Conservation (phyloP, 2,329 filamentous ascomycete genomes). For the Fusarium verticillioides region DNA sequence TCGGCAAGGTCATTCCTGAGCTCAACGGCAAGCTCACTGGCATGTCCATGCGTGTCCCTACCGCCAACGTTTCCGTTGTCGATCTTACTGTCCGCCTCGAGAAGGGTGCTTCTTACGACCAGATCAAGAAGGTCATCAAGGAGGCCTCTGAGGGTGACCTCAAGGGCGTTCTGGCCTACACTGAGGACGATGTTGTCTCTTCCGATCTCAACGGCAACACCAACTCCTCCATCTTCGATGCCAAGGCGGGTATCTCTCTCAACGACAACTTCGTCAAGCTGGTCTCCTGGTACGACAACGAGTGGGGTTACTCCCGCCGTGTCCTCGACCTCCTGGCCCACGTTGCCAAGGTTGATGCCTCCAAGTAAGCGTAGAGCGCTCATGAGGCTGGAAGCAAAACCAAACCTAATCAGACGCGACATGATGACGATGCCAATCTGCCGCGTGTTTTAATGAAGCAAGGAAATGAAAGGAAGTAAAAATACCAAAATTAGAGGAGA, state of each 20-base stretch:
- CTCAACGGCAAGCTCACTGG: slow-evolving; percentile 99
- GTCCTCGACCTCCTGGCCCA: slow-evolving; percentile 84
- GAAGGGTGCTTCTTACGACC: slow-evolving; percentile 87
- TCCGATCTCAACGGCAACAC: slow-evolving; percentile 92
- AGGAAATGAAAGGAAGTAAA: slow-evolving; percentile 39
- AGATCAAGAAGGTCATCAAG: slow-evolving; percentile 95
- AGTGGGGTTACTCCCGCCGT: slow-evolving; percentile 99
- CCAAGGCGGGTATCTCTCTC: slow-evolving; percentile 98
- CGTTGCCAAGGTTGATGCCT: slow-evolving; percentile 80
- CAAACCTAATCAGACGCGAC: slow-evolving; percentile 39
- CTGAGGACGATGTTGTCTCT: slow-evolving; percentile 96
- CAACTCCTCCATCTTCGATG: slow-evolving; percentile 98
- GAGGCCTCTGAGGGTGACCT: slow-evolving; percentile 83
- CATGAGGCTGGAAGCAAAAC: slow-evolving; percentile 38
- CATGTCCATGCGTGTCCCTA: slow-evolving; percentile 99
- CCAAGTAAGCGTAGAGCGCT: slow-evolving; percentile 56
- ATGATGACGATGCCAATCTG: slow-evolving; percentile 17
- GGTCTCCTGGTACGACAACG: slow-evolving; percentile 98
- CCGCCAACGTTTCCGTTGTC: slow-evolving; percentile 98
- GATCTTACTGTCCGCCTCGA: slow-evolving; percentile 94
- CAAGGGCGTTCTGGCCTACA: slow-evolving; percentile 94
- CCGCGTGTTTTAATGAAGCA: slow-evolving; percentile 43
- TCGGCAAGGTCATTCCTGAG: slow-evolving; percentile 98
- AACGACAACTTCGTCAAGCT: slow-evolving; percentile 99
- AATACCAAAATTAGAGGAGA: slow-evolving; percentile 41